Percentiles rank a stretch among this genome's conserved stretches.
Conservation (phyloP, 208 protist species). For the Novymonas esmeraldas region DNA sequence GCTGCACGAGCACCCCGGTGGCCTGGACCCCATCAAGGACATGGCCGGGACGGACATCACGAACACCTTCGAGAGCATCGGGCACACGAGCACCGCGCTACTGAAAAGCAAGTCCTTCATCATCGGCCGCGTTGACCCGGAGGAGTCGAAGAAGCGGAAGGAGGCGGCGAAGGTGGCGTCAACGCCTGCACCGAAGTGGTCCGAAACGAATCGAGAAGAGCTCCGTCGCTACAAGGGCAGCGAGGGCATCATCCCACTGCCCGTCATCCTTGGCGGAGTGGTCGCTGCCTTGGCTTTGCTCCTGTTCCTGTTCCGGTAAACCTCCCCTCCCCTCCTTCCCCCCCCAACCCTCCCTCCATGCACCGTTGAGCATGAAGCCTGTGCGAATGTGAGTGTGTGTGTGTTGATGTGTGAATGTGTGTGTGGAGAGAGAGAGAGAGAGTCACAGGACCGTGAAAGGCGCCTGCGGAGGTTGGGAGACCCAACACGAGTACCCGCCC, state of each 20-base stretch:
- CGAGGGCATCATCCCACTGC: constrained; percentile 53
- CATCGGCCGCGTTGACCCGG: constrained; percentile 67
- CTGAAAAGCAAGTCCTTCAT: constrained; percentile 70
- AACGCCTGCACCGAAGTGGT: constrained; percentile 50
- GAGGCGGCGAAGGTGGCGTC: constrained; percentile 14
- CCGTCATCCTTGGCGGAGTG: constrained; percentile 39
- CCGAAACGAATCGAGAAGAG: constrained; percentile 49
- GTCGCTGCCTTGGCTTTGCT: constrained; percentile 34
- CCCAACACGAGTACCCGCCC: no score
- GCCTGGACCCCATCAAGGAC: constrained; percentile 85
- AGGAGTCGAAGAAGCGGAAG: constrained; percentile 32
- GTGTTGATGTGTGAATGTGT: not conserved
- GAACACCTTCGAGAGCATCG: constrained; percentile 84
- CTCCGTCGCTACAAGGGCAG: constrained; percentile 64
- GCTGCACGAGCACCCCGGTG: constrained; percentile 91
- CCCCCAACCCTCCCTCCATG: no score
- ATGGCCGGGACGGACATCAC: constrained; percentile 81
- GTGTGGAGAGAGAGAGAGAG: not conserved
- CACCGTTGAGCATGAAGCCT: no score
- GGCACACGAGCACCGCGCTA: constrained; percentile 69
- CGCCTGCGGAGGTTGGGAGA: no score
- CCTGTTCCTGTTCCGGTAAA: constrained; percentile 36
- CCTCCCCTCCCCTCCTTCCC: no score
- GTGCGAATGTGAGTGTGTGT: no score
- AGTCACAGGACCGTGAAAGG: no score